A percentile compares a stretch with the other conserved stretches of the same genome.
Conservation (phyloP, 176 grass and related monocot species). For the Tuctoria greenei region DNA sequence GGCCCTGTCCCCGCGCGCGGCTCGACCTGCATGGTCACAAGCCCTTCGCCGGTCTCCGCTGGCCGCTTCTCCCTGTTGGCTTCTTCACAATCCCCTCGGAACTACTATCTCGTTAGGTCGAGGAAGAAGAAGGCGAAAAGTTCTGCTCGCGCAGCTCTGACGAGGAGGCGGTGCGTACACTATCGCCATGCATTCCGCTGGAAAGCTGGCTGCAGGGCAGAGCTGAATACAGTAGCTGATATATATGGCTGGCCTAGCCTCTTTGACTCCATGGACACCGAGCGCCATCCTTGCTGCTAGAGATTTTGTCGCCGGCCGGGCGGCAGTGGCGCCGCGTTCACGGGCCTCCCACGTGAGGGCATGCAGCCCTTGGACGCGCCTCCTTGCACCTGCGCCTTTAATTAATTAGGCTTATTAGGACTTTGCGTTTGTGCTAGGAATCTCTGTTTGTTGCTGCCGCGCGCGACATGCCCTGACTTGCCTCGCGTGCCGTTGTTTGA, state of each 20-base stretch:
- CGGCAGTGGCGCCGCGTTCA: conserved; percentile 42
- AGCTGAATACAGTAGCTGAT: too few species aligned
- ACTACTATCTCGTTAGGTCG: neutral
- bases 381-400: neutral
- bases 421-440: conserved; percentile 47
- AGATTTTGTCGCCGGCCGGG: neutral
- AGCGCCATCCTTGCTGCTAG: neutral
- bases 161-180: neutral
- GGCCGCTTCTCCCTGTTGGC: conserved; percentile 30
- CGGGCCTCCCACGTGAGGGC: conserved; percentile 46
- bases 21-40: conserved; percentile 32
- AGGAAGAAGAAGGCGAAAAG: neutral
- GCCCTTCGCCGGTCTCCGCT: conserved; percentile 26
- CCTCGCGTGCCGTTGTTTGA: too few species aligned
- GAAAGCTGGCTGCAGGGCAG: neutral
- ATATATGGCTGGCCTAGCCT: too few species aligned
- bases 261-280: conserved; percentile 15
- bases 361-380: conserved; percentile 39
- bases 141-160: neutral
- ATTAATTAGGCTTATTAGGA: conserved; percentile 39
- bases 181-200: neutral
- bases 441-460: conserved; percentile 32
- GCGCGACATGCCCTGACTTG: conserved; percentile 1
- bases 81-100: neutral
- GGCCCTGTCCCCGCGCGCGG: conserved; percentile 9